Base-by-base conservation (phyloP, 306 rosid genomes). In the Begonia masoniana region DNA sequence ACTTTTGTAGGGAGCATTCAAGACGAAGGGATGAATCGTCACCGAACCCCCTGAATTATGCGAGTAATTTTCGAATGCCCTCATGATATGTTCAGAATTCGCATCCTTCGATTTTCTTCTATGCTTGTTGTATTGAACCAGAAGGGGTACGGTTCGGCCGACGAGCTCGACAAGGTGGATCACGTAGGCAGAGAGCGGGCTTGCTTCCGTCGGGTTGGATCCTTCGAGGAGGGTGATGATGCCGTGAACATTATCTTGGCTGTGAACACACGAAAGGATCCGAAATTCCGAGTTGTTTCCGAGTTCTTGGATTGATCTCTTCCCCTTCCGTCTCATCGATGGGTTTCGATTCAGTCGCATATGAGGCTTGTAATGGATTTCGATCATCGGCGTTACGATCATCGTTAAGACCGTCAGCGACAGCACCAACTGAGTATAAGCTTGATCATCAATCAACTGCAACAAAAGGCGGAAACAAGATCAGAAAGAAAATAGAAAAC, bases 351-450 rank as follows among this genome's bases (percentile, higher is more conserved):
- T 45, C 13, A 45, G 49, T 12, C 49, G 17, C 80, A 69, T 68
- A 73, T 77, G 69, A 24, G 95, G 95, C 54, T 86, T 92, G 48
- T 82, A 80, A 8, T 82, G 55, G 51, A 80, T 31, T 60, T 69
- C 46, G 62, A 87, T 70, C 49, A 87, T 12, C 7, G 94, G 84
- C 45, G 79, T 65, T 14, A 47, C 13, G 0, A 58, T 14, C 52
- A 73, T 76, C 19, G 84, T 87, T 26, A 72, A 0, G 19, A 11
- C 2, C 26, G 42, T 7, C 52, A 84, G 76, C 59, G 74, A 59
- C 5, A 80, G 57, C 60, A 87, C 77, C 59, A 82, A 10, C 26
- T 73, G 10, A 14, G 96, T 65, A 68, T 62, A 82, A 10, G 63
- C 59, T 23, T 88, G 74, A 10, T 41, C 14, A 39, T 49, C 21